phyloP scores from a whole-genome alignment of 106 monocot species.

The Gastrodia elata region DNA sequence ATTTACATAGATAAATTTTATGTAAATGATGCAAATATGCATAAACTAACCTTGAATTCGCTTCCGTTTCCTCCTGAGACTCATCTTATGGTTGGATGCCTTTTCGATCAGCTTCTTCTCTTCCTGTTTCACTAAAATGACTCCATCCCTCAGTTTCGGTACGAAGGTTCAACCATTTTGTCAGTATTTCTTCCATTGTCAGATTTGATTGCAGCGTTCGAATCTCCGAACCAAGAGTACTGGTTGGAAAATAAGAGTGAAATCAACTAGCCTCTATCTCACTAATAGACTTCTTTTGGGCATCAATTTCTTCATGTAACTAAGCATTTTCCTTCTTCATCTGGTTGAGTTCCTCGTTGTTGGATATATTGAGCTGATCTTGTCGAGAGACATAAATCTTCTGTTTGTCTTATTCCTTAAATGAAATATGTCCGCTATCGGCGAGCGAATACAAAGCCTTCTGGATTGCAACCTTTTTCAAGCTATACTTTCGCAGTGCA shows the following conservation, averaged over 20 bases:
- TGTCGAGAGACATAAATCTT: conserved; percentile 87
- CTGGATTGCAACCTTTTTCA: conserved; percentile 86
- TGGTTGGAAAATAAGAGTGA: conserved; percentile 3
- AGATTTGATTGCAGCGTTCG: conserved; percentile 68
- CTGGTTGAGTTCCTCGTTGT: conserved; percentile 68
- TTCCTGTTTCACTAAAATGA: conserved; percentile 72
- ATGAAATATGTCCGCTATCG: conserved; percentile 81
- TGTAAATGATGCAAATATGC: background rate
- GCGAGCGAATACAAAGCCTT: conserved; percentile 69
- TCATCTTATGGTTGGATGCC: conserved; percentile 55
- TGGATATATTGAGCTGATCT: conserved; percentile 88
- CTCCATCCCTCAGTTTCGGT: conserved; percentile 54
- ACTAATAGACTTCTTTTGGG: conserved; percentile 51
- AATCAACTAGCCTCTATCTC: conserved; percentile 68
- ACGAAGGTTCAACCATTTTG: conserved; percentile 52
- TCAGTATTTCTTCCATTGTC: conserved; percentile 61
- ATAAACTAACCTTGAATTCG: conserved; percentile 70
- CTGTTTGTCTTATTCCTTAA: conserved; percentile 95
- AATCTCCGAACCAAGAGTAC: too few relatives aligned
- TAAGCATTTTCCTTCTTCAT: conserved; percentile 78
- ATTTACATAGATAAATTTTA: background rate
- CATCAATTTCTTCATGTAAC: conserved; percentile 58
- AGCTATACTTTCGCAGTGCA: conserved; percentile 87
- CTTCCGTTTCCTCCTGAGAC: conserved; percentile 86
- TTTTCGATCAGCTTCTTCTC: conserved; percentile 65